phyloP scores from a whole-genome alignment of 108 stramenopile species.

The Skeletonema costatum region DNA sequence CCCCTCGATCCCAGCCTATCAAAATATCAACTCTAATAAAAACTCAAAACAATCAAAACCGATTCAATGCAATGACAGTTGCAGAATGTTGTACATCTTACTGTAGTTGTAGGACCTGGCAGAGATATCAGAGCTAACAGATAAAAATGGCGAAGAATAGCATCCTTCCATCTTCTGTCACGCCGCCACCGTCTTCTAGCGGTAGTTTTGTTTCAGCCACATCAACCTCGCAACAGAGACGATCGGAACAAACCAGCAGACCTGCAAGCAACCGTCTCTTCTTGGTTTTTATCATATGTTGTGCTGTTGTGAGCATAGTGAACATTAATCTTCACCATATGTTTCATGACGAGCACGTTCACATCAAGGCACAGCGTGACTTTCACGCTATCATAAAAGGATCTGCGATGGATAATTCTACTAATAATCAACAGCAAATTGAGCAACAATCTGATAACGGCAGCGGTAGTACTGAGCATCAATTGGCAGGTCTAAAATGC shows the following conservation, averaged over 20 bases:
- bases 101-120: no score
- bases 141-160: background rate
- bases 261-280: background rate
- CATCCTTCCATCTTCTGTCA: background rate
- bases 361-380: background rate
- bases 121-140: background rate
- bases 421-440: background rate
- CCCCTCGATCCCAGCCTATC: no score
- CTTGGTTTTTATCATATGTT: background rate
- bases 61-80: no score
- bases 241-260: background rate
- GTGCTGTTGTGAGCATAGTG: background rate
- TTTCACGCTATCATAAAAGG: background rate
- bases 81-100: no score
- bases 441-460: background rate
- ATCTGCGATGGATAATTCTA: background rate
- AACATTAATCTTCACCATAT: conserved; percentile 3
- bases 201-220: background rate
- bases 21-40: no score
- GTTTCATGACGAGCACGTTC: conserved; percentile 7
- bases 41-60: no score
- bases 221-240: background rate
- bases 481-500: conserved; percentile 74
- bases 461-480: conserved; percentile 14
- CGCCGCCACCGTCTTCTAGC: background rate